Conservation (phyloP, 345 rosid genomes). For the thale cress (Arabidopsis thaliana) region DNA sequence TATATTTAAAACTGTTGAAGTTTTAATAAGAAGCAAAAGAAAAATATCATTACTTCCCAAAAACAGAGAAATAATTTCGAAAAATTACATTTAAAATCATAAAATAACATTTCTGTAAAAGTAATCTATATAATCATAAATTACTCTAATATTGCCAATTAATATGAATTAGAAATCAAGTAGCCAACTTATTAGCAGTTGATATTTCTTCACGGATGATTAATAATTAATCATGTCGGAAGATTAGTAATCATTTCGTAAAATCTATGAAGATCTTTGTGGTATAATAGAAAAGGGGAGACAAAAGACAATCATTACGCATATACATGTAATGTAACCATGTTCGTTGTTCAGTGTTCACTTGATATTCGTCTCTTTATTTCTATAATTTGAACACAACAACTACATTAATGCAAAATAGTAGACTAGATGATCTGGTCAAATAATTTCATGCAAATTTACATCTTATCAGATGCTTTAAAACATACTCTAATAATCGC, state of each 20-base stretch:
- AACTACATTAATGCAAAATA: too few relatives aligned
- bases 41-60: too few relatives aligned
- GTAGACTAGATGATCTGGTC: not conserved
- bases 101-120: not conserved
- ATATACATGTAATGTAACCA: slow-evolving; percentile 28
- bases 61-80: too few relatives aligned
- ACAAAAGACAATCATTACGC: slow-evolving; percentile 32
- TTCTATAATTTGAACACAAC: too few relatives aligned
- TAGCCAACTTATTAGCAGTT: not conserved
- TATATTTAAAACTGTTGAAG: too few relatives aligned
- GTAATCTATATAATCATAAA: not conserved
- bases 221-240: slow-evolving; percentile 31
- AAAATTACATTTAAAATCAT: not conserved
- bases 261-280: slow-evolving; percentile 38
- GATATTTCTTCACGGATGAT: not conserved
- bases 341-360: slow-evolving; percentile 8
- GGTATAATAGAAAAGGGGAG: not conserved
- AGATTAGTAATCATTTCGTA: slow-evolving; percentile 32
- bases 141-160: not conserved
- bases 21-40: too few relatives aligned
- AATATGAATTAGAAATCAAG: not conserved
- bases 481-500: too few relatives aligned
- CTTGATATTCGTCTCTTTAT: too few relatives aligned
- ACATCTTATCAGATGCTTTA: not conserved
- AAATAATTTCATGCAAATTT: not conserved